phyloP scores from a whole-genome alignment of 805 yeast species.

The Blastobotrys robertii region DNA sequence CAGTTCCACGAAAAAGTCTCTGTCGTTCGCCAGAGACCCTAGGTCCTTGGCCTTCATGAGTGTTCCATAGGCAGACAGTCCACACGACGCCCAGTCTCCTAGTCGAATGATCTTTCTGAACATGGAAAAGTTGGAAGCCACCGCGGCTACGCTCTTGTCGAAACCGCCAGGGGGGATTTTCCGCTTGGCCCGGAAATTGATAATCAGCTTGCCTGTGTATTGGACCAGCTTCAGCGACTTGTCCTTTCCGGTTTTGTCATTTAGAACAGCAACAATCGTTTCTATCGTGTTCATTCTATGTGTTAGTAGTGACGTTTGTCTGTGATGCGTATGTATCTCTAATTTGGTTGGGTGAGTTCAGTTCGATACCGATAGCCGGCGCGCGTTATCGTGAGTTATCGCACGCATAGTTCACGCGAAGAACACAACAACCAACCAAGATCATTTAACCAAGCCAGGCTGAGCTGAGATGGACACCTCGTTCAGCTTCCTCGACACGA shows the following conservation, averaged over 20 bases:
- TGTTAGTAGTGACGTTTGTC: background rate
- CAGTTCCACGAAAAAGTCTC: slow-evolving; percentile 8
- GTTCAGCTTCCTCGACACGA: too few relatives aligned
- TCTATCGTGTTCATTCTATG: slow-evolving; percentile 5
- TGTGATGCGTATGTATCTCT: background rate
- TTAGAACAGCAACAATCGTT: slow-evolving; percentile 11
- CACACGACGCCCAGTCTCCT: slow-evolving; percentile 20
- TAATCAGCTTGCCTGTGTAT: slow-evolving; percentile 19
- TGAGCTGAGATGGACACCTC: too few relatives aligned
- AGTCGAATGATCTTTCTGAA: slow-evolving; percentile 24
- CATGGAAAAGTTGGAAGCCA: slow-evolving; percentile 16
- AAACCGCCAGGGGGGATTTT: slow-evolving; percentile 2
- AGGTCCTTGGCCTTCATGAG: too few relatives aligned
- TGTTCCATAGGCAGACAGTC: background rate
- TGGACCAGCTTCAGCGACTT: slow-evolving; percentile 22
- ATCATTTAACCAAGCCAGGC: too few relatives aligned
- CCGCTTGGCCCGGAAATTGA: slow-evolving; percentile 10
- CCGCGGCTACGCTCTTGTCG: background rate
- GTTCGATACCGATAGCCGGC: background rate
- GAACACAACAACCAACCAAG: background rate
- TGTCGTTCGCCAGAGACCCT: too few relatives aligned
- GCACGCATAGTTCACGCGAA: background rate
- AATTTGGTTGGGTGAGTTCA: background rate
- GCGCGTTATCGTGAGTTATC: background rate
- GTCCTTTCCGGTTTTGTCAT: slow-evolving; percentile 22